Base-by-base conservation (phyloP, 1,284 basidiomycete genomes). In the Rhodotorula sp. region DNA sequence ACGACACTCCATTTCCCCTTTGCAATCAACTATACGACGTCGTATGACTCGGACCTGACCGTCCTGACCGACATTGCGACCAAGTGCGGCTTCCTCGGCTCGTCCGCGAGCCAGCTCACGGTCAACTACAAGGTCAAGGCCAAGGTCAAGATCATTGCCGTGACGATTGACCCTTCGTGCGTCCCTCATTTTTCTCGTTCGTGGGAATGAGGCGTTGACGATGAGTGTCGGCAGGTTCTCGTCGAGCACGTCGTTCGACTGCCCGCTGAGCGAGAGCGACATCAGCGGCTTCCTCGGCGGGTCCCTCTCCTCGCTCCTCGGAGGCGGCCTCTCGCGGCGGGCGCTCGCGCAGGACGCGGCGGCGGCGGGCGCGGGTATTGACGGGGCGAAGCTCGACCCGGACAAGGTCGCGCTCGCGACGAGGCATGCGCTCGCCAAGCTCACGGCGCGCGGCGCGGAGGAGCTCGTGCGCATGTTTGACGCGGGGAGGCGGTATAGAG, bases 101-200 rank as follows among this genome's bases (percentile, higher is more conserved):
- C 64, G 12, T 2, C 60, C 1, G 54, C 50, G 55, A 51, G 70
- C 50, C 70, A 77, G 50, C 66, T 80, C 61, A 78, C 70, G 61
- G 76, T 80, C 70, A 72, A 79, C 70, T 80, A 79, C 67, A 77
- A 77, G 37, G 71, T 80, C 48, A 76, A 72, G 37, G 69, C 79
- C 4, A 69, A 70, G 37, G 64, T 80, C 56, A 79, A 79, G 59
- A 71, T 80, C 19, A 60, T 78, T 19, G 76, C 70, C 19, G 58
- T 80, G 32, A 69, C 75, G 17, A 77, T 80, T 55, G 67, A 57
- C 2, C 79, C 79, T 5, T 69, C 77, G 66, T 63, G 62, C 39
- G 62, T 63, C 50, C 2, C 32, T n/a, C 15, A 7, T 9, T 29
- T 7, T 9, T 25, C 25, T 15, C 17, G 12, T 25, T 25, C 32